Evolutionary conservation across 768 basidiomycete species (phyloP).

Genomic region (Guyanaporus albipodus): DNA sequence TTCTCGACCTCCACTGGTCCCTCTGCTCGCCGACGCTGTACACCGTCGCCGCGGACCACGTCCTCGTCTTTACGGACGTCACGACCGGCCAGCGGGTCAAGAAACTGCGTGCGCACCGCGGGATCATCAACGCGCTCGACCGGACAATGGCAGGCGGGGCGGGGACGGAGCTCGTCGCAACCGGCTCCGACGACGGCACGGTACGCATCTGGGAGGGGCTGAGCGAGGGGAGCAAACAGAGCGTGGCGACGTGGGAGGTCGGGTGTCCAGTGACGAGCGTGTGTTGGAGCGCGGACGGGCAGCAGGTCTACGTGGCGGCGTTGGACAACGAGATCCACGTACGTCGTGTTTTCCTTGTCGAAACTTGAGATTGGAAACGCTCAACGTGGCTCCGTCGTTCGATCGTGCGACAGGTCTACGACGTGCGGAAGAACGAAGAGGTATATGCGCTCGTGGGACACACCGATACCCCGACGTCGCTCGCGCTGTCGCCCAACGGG

Average conservation of each 20-base stretch:
- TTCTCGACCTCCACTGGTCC: conserved; percentile 91
- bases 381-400: too few species aligned
- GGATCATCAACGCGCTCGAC: conserved; percentile 87
- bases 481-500: conserved; percentile 88
- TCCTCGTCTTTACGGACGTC: conserved; percentile 70
- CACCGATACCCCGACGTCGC: conserved; percentile 88
- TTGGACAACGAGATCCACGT: conserved; percentile 97
- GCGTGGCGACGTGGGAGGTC: conserved; percentile 76
- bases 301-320: conserved; percentile 85
- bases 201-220: conserved; percentile 96
- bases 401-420: conserved; percentile 60
- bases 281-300: conserved; percentile 89
- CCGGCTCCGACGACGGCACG: conserved; percentile 88
- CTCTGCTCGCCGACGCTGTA: conserved; percentile 69
- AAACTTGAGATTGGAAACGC: background rate
- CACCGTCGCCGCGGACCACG: conserved; percentile 89
- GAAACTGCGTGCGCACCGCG: conserved; percentile 84
- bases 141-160: conserved; percentile 80
- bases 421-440: conserved; percentile 80
- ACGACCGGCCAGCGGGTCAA: conserved; percentile 78
- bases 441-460: conserved; percentile 82
- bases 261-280: conserved; percentile 92
- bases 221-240: conserved; percentile 66
- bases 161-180: conserved; percentile 80
- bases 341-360: conserved; percentile 27